Evolutionary conservation across 768 basidiomycete genomes (phyloP).

Genomic region (Aureoboletus auriporus): DNA sequence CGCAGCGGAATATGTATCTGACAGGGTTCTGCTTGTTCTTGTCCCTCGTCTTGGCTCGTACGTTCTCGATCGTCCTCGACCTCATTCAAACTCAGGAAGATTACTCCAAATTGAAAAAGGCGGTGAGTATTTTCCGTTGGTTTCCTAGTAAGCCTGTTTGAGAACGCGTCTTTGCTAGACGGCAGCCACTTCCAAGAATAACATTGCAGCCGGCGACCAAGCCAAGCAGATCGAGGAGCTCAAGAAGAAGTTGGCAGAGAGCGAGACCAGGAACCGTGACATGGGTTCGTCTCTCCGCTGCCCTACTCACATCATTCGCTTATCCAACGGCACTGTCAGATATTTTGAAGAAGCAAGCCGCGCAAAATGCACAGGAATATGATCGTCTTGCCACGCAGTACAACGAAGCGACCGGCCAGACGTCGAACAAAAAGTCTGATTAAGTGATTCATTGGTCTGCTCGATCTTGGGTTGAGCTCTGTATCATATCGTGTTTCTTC

Average conservation of each 20-base stretch:
- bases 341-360: slow-evolving; percentile 78
- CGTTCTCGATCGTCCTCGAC: slow-evolving; percentile 89
- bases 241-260: slow-evolving; percentile 58
- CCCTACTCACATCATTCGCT: neutral
- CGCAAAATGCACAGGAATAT: slow-evolving; percentile 74
- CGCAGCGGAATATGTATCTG: slow-evolving; percentile 89
- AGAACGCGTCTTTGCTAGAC: slow-evolving; percentile 23
- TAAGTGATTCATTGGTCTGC: slow-evolving; percentile 22
- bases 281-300: slow-evolving; percentile 44
- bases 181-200: slow-evolving; percentile 30
- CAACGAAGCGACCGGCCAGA: slow-evolving; percentile 62
- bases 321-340: slow-evolving; percentile 36
- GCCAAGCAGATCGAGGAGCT: slow-evolving; percentile 55
- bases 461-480: neutral
- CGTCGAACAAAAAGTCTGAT: slow-evolving; percentile 64
- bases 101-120: slow-evolving; percentile 76
- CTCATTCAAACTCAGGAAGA: slow-evolving; percentile 88
- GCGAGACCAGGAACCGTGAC: slow-evolving; percentile 59
- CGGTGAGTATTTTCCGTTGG: slow-evolving; percentile 23
- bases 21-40: slow-evolving; percentile 95
- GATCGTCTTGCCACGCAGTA: slow-evolving; percentile 77
- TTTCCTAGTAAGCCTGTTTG: neutral
- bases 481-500: neutral
- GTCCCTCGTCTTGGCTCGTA: slow-evolving; percentile 88
- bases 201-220: slow-evolving; percentile 19